Evolutionary conservation across 768 basidiomycete species (phyloP).

Genomic region (Tephrocybe rancida): DNA sequence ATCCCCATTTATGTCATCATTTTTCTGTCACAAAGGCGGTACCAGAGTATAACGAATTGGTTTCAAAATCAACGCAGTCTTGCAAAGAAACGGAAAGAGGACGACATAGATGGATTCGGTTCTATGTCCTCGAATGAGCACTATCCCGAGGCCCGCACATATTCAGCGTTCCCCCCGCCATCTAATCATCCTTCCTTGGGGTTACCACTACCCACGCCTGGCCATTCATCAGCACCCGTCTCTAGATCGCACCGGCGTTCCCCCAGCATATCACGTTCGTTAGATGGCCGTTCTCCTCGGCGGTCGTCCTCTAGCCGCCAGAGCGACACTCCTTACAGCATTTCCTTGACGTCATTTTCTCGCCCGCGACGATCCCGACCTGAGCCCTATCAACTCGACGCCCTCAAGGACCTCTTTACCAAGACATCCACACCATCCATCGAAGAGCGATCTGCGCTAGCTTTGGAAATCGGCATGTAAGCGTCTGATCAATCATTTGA

Average conservation of each 20-base stretch:
- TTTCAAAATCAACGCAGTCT: constrained; percentile 86
- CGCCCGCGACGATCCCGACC: constrained; percentile 77
- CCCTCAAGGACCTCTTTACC: constrained; percentile 67
- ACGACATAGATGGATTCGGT: constrained; percentile 39
- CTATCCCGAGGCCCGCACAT: constrained; percentile 38
- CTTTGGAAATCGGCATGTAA: constrained; percentile 78
- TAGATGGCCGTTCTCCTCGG: constrained; percentile 40
- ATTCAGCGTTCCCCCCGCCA: constrained; percentile 52
- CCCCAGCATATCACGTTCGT: constrained; percentile 41
- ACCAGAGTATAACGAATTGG: constrained; percentile 84
- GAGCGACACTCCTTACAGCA: constrained; percentile 49
- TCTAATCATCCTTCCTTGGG: constrained; percentile 47
- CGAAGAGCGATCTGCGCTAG: constrained; percentile 75
- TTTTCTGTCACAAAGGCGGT: constrained; percentile 52
- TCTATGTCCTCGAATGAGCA: constrained; percentile 32
- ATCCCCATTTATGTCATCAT: constrained; percentile 27
- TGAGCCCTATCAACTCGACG: constrained; percentile 77
- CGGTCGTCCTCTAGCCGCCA: constrained; percentile 36
- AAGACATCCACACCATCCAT: constrained; percentile 77
- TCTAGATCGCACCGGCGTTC: constrained; percentile 31
- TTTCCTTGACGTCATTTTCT: constrained; percentile 35
- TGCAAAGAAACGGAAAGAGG: constrained; percentile 71
- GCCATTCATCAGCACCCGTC: constrained; percentile 33
- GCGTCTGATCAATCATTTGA: constrained; percentile 24
- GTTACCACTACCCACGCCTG: constrained; percentile 32